Conservation (phyloP, 2,329 filamentous ascomycete species). For the Alternaria ventricosa region DNA sequence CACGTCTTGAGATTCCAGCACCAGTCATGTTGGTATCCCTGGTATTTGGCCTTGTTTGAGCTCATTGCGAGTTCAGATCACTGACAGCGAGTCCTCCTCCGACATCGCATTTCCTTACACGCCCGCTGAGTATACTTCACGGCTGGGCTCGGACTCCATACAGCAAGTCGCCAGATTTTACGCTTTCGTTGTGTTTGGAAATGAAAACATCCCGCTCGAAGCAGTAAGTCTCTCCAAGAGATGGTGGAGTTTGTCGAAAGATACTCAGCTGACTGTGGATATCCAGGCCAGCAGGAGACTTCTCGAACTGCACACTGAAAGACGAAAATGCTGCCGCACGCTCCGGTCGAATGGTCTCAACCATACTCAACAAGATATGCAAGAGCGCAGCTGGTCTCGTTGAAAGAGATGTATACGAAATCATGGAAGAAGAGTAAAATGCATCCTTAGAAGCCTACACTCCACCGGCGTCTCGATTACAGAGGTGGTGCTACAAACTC, state of each 20-base stretch:
- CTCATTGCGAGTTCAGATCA: background rate
- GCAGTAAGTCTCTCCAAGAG: conserved; percentile 24
- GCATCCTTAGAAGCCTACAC: background rate
- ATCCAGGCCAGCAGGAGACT: conserved; percentile 37
- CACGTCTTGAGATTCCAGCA: conserved; percentile 31
- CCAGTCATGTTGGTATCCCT: conserved; percentile 31
- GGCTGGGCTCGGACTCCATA: conserved; percentile 10
- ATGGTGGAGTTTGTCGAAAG: background rate
- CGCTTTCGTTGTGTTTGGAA: conserved; percentile 38
- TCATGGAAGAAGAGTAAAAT: conserved; percentile 9
- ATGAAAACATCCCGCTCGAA: conserved; percentile 36
- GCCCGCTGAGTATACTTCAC: conserved; percentile 29
- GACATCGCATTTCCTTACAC: conserved; percentile 10
- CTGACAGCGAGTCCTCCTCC: conserved; percentile 8
- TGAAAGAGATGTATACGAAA: conserved; percentile 29
- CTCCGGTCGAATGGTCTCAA: conserved; percentile 32
- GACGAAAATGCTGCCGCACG: conserved; percentile 33
- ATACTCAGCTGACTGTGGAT: background rate
- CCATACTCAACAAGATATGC: conserved; percentile 26
- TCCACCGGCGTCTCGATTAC: background rate
- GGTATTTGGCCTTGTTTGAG: background rate
- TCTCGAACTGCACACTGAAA: conserved; percentile 36
- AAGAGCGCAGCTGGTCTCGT: conserved; percentile 6
- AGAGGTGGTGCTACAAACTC: background rate
- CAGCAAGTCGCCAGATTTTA: conserved; percentile 13